phyloP scores from a whole-genome alignment of 176 grass and related monocot genomes.

The Aegilops tauschii region DNA sequence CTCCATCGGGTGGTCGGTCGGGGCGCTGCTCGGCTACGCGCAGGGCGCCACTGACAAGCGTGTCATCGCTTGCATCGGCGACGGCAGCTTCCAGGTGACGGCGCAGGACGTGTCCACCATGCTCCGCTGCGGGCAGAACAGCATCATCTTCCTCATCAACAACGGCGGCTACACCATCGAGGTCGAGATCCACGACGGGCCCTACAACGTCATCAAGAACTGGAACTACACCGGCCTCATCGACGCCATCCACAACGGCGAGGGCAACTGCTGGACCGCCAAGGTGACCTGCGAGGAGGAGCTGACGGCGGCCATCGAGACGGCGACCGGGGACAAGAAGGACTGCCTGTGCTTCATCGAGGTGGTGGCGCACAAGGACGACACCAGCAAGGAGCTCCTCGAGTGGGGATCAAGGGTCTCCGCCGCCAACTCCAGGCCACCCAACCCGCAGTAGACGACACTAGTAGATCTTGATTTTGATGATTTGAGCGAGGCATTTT shows the following conservation, averaged over 20 bases:
- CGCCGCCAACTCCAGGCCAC: constrained; percentile 50
- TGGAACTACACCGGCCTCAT: constrained; percentile 70
- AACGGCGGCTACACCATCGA: constrained; percentile 91
- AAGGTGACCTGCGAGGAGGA: constrained; percentile 54
- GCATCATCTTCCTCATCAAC: constrained; percentile 90
- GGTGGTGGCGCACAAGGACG: constrained; percentile 53
- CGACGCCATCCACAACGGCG: constrained; percentile 73
- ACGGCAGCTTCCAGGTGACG: constrained; percentile 86
- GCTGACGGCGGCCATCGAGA: constrained; percentile 27
- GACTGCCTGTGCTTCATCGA: constrained; percentile 59
- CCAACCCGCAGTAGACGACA: constrained; percentile 35
- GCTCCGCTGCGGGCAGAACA: constrained; percentile 56
- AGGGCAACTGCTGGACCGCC: constrained; percentile 69
- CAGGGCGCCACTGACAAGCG: constrained; percentile 54
- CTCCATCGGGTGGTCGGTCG: constrained; percentile 77
- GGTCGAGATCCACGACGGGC: constrained; percentile 84
- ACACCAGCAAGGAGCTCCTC: constrained; percentile 62
- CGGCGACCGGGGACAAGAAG: not conserved
- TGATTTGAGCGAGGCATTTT: not conserved
- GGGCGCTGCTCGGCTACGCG: constrained; percentile 68
- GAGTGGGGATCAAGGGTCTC: constrained; percentile 55
- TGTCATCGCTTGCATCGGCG: constrained; percentile 72
- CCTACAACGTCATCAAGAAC: constrained; percentile 94
- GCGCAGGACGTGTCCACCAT: constrained; percentile 78
- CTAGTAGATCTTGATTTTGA: not conserved